Evolutionary conservation across 2,329 filamentous ascomycete species (phyloP).

Genomic region (Calonectria henricotiae): DNA sequence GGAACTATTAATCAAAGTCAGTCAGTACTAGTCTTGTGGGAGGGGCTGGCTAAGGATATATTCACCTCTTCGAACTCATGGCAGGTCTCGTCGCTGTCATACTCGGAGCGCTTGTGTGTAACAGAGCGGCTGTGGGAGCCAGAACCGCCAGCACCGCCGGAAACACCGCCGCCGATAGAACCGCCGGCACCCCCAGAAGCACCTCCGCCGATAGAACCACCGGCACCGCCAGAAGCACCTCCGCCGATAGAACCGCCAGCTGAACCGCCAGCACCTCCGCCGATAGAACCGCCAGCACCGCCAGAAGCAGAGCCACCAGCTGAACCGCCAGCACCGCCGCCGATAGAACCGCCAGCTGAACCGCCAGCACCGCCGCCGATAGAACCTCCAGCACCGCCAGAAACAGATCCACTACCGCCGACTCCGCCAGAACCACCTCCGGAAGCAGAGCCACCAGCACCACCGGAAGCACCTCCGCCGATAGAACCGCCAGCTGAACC

Average conservation of each 20-base stretch:
- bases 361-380: neutral
- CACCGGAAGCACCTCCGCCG: neutral
- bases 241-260: neutral
- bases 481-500: neutral
- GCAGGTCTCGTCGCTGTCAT: constrained; percentile 13
- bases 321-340: neutral
- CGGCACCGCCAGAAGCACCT: neutral
- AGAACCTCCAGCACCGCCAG: neutral
- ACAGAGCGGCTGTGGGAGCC: neutral
- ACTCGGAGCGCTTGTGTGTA: constrained; percentile 12
- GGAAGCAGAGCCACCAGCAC: neutral
- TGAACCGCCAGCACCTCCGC: neutral
- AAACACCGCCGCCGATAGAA: neutral
- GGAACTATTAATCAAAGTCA: neutral
- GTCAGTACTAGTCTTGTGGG: neutral
- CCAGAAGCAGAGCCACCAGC: neutral
- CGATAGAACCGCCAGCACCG: neutral
- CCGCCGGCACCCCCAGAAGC: neutral
- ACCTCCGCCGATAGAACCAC: neutral
- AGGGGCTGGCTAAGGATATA: neutral
- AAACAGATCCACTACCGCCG: neutral
- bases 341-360: neutral
- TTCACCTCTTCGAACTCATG: constrained; percentile 17
- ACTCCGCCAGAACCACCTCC: neutral
- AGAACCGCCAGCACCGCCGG: neutral